Evolutionary conservation across 2,329 filamentous ascomycete genomes (phyloP).

Genomic region (Capronia americana): DNA sequence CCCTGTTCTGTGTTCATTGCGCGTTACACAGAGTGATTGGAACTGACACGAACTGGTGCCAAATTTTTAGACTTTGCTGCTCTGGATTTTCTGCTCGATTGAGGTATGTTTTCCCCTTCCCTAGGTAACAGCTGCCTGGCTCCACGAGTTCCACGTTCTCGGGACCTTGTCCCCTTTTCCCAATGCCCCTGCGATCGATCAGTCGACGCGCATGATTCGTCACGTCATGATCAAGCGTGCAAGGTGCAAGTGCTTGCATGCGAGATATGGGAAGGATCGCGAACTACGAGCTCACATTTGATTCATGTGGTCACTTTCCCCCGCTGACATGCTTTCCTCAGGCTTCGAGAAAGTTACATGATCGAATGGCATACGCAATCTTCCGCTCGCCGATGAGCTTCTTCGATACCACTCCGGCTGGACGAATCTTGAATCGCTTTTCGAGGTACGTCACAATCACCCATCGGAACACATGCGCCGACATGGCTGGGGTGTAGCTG

Average conservation of each 20-base stretch:
- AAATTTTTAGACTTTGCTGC: conserved; percentile 70
- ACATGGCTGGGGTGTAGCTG: neutral
- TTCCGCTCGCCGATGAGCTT: conserved; percentile 99
- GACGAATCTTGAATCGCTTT: conserved; percentile 95
- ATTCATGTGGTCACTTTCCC: conserved; percentile 4
- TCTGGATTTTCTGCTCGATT: conserved; percentile 99
- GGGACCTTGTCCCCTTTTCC: neutral
- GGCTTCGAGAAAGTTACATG: conserved; percentile 94
- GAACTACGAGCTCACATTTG: conserved; percentile 15
- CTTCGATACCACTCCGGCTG: conserved; percentile 95
- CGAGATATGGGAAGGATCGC: conserved; percentile 4
- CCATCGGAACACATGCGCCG: neutral
- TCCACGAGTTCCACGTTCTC: neutral
- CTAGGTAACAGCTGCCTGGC: neutral
- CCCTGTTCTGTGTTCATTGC: neutral
- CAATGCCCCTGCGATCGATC: neutral
- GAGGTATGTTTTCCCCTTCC: conserved; percentile 65
- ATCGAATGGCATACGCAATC: conserved; percentile 95
- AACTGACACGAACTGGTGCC: conserved; percentile 23
- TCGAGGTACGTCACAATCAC: conserved; percentile 69
- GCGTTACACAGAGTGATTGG: conserved; percentile 2
- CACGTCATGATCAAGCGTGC: conserved; percentile 10
- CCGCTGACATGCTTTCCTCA: conserved; percentile 43
- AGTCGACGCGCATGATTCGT: neutral
- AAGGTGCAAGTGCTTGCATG: conserved; percentile 1